These are phyloP conservation scores for Chrysosporium keratinophilum DNA, from an alignment of 2,329 filamentous ascomycete species.

Conservation along the genomic window DNA sequence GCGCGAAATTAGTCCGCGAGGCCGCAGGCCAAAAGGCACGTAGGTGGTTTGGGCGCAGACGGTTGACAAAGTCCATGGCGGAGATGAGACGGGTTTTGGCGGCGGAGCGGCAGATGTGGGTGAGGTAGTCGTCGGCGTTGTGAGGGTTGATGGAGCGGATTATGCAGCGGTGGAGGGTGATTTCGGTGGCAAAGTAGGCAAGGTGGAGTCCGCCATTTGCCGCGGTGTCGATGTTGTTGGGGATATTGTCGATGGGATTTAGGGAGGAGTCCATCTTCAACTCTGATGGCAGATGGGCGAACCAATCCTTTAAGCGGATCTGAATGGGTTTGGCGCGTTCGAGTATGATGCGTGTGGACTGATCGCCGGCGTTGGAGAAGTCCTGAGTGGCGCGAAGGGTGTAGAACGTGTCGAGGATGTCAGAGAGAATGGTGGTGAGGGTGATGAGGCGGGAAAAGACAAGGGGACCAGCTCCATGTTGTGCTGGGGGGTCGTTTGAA, in stretches of 20 bases:
- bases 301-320: slow-evolving; percentile 45
- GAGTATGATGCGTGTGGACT: slow-evolving; percentile 42
- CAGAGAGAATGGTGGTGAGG: slow-evolving; percentile 43
- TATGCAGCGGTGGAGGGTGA: slow-evolving; percentile 82
- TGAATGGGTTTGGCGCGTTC: slow-evolving; percentile 46
- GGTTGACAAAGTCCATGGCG: slow-evolving; percentile 95
- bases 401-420: slow-evolving; percentile 44
- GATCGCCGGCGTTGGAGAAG: slow-evolving; percentile 31
- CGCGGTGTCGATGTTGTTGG: slow-evolving; percentile 29
- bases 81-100: slow-evolving; percentile 90
- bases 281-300: slow-evolving; percentile 37
- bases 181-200: slow-evolving; percentile 88
- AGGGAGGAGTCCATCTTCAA: slow-evolving; percentile 41
- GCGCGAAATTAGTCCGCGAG: slow-evolving; percentile 62
- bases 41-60: slow-evolving; percentile 73
- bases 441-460: slow-evolving; percentile 45
- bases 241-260: slow-evolving; percentile 24
- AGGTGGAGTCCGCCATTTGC: slow-evolving; percentile 66
- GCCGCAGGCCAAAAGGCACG: slow-evolving; percentile 68
- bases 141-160: slow-evolving; percentile 61
- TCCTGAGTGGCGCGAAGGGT: slow-evolving; percentile 41
- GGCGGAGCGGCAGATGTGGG: slow-evolving; percentile 85
- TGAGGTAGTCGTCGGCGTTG: slow-evolving; percentile 62
- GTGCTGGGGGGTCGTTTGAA: slow-evolving; percentile 1
- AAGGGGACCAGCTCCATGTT: slow-evolving; percentile 16